Evolutionary conservation across 1,139 yeast species (phyloP).

Genomic region (Yamadazyma taylorii): DNA sequence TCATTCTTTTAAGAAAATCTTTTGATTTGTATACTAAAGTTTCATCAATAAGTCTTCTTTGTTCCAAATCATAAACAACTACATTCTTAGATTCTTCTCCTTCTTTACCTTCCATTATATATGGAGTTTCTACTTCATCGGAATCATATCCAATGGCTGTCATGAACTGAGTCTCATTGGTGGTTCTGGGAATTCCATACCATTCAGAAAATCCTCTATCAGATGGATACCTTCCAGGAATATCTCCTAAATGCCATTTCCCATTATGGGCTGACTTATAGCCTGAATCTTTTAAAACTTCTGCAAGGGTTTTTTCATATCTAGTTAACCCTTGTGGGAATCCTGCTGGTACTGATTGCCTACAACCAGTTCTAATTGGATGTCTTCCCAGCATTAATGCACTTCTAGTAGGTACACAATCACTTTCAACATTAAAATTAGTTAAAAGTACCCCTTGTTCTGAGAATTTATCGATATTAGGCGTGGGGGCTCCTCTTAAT

Average conservation of each 20-base stretch:
- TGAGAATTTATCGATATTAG: constrained; percentile 1
- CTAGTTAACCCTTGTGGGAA: constrained; percentile 2
- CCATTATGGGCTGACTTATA: constrained; percentile 1
- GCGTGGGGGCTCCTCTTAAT: constrained; percentile 4
- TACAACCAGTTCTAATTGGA: constrained; percentile 3
- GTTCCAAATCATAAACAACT: constrained; percentile 2
- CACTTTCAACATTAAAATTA: constrained; percentile 5
- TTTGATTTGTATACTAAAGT: constrained; percentile 1
- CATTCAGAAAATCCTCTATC: constrained; percentile 2
- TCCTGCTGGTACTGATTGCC: constrained; percentile 2
- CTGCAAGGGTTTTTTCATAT: constrained; percentile 1
- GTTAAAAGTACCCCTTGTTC: background rate
- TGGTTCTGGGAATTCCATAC: constrained; percentile 2
- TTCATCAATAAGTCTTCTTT: constrained; percentile 2
- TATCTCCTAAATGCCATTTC: constrained; percentile 2
- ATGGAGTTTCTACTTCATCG: background rate
- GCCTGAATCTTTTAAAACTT: constrained; percentile 2
- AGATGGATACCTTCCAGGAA: constrained; percentile 1
- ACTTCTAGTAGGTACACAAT: constrained; percentile 3
- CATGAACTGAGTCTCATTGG: constrained; percentile 1
- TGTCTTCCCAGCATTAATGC: constrained; percentile 2
- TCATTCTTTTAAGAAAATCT: background rate
- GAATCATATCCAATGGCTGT: background rate
- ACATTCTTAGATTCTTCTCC: constrained; percentile 3
- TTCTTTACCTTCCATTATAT: constrained; percentile 2